These are phyloP conservation scores for Wickerhamomyces subpelliculosus DNA, from an alignment of 805 yeast genomes.

Conservation along the genomic window DNA sequence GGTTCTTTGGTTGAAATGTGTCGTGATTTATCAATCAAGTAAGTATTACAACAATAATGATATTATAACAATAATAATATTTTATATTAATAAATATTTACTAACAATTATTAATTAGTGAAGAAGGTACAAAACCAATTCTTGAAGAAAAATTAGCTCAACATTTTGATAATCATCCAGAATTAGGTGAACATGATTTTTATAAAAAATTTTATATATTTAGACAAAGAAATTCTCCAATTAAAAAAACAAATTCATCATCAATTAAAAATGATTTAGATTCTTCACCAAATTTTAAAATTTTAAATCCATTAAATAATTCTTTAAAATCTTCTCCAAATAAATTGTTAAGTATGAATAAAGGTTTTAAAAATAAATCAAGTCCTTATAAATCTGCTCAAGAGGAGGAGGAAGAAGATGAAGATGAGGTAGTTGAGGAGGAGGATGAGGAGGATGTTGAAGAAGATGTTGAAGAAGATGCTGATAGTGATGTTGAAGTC, in stretches of 20 bases:
- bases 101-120: conserved; percentile 12
- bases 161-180: conserved; percentile 25
- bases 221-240: conserved; percentile 23
- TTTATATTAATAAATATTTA: background rate
- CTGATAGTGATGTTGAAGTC: conserved; percentile 9
- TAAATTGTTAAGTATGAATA: conserved; percentile 12
- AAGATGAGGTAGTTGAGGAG: conserved; percentile 6
- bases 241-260: conserved; percentile 9
- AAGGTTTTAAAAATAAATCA: conserved; percentile 15
- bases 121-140: conserved; percentile 23
- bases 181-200: conserved; percentile 17
- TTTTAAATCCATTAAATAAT: conserved; percentile 7
- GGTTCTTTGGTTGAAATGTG: conserved; percentile 30
- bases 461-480: conserved; percentile 9
- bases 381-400: conserved; percentile 16
- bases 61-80: background rate
- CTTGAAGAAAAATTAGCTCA: conserved; percentile 22
- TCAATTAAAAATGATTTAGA: conserved; percentile 1
- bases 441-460: conserved; percentile 4
- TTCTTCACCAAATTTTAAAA: conserved; percentile 7
- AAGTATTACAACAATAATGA: too few relatives aligned
- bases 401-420: conserved; percentile 9
- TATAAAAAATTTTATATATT: conserved; percentile 20
- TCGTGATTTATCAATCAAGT: conserved; percentile 27
- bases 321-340: conserved; percentile 15